These are phyloP conservation scores for Elsinoe australis DNA, from an alignment of 2,329 filamentous ascomycete genomes.

Conservation along the genomic window DNA sequence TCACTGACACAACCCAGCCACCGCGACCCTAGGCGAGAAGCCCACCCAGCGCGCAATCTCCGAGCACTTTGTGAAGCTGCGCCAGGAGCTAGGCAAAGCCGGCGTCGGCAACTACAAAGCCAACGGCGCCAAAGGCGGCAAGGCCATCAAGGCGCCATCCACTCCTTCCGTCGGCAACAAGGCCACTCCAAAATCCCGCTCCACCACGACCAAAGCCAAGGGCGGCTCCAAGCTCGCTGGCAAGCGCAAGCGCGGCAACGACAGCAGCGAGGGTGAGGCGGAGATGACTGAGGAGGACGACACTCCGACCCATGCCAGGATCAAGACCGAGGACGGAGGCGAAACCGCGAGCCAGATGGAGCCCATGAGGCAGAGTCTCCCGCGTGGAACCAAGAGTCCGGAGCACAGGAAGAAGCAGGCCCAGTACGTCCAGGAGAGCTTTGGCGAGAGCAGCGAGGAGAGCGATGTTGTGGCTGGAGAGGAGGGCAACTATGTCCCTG, in stretches of 20 bases:
- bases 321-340: background rate
- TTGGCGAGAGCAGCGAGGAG: slow-evolving; percentile 5
- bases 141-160: background rate
- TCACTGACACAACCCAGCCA: slow-evolving; percentile 1
- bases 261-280: background rate
- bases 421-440: background rate
- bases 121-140: slow-evolving; percentile 4
- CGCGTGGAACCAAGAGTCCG: slow-evolving; percentile 12
- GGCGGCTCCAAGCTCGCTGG: background rate
- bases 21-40: slow-evolving; percentile 9
- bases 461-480: slow-evolving; percentile 2
- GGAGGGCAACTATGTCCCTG: slow-evolving; percentile 1
- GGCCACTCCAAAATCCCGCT: too few relatives aligned
- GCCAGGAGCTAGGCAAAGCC: background rate
- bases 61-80: slow-evolving; percentile 20
- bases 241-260: background rate
- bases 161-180: background rate
- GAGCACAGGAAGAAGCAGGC: slow-evolving; percentile 4
- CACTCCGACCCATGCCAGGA: background rate
- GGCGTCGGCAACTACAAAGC: background rate
- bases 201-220: background rate
- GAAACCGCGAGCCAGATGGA: background rate
- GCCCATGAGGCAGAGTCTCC: background rate
- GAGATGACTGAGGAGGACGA: slow-evolving; percentile 5
- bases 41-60: slow-evolving; percentile 20